A percentile compares a stretch with the other conserved stretches of the same genome.
Conservation (phyloP, 2,329 filamentous ascomycete genomes). For the Epicoccum nigrum region DNA sequence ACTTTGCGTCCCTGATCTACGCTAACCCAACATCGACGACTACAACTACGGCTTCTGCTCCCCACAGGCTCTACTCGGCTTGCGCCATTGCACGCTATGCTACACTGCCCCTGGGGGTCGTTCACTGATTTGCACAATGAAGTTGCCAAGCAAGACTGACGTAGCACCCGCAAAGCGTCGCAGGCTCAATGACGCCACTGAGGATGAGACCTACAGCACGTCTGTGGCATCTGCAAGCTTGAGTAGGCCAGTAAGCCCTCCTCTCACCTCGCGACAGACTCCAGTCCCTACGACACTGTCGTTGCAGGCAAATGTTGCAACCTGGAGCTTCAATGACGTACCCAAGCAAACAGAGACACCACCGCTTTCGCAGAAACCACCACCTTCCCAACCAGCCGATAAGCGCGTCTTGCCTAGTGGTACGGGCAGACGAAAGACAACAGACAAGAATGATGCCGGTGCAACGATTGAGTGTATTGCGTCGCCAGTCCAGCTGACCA, state of each 20-base stretch:
- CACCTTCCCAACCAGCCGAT: neutral
- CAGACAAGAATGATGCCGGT: neutral
- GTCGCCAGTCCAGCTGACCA: slow-evolving; percentile 76
- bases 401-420: neutral
- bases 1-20: neutral
- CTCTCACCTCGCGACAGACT: slow-evolving; percentile 22
- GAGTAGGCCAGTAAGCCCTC: slow-evolving; percentile 39
- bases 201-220: neutral
- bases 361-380: slow-evolving; percentile 1
- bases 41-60: too few relatives aligned
- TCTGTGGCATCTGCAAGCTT: slow-evolving; percentile 5
- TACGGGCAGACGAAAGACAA: neutral
- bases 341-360: slow-evolving; percentile 14
- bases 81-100: too few relatives aligned
- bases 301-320: slow-evolving; percentile 6
- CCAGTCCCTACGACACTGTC: neutral
- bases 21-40: neutral
- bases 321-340: slow-evolving; percentile 27
- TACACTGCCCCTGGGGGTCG: too few relatives aligned
- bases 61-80: too few relatives aligned
- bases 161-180: slow-evolving; percentile 35
- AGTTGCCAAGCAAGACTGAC: slow-evolving; percentile 6
- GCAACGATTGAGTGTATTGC: slow-evolving; percentile 36
- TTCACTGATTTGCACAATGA: slow-evolving; percentile 9
- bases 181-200: slow-evolving; percentile 21